These are phyloP conservation scores for Amanita jacksonii DNA, from an alignment of 768 basidiomycete species.

Conservation along the genomic window DNA sequence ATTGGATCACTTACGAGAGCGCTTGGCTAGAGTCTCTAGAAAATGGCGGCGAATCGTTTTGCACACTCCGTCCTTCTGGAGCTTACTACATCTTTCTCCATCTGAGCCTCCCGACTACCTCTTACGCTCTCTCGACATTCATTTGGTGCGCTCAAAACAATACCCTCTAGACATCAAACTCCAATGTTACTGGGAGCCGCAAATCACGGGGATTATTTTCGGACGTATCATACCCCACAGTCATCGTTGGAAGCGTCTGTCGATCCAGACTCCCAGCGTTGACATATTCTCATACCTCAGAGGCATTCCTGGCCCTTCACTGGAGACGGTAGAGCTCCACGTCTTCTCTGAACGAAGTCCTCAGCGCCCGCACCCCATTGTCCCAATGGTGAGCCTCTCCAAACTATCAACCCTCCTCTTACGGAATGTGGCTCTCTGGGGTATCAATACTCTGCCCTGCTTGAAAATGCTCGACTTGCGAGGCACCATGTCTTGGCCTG, in stretches of 20 bases:
- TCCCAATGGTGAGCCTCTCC: conserved; percentile 16
- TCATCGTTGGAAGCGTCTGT: conserved; percentile 19
- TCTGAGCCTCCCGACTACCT: conserved; percentile 15
- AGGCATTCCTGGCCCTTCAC: conserved; percentile 13
- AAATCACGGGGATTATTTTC: conserved; percentile 16
- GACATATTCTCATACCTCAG: conserved; percentile 18
- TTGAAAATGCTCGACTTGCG: conserved; percentile 21
- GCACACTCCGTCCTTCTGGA: conserved; percentile 24
- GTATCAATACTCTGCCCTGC: conserved; percentile 13
- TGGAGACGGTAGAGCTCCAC: conserved; percentile 17
- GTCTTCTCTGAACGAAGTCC: conserved; percentile 16
- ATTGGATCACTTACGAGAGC: conserved; percentile 11
- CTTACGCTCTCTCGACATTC: conserved; percentile 13
- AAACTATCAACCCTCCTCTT: conserved; percentile 17
- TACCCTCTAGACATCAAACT: conserved; percentile 21
- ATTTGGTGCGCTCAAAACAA: conserved; percentile 19
- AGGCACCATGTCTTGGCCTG: conserved; percentile 22
- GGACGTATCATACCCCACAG: conserved; percentile 18
- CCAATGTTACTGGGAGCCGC: conserved; percentile 20
- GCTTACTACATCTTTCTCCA: conserved; percentile 19
- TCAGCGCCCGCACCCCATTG: conserved; percentile 11
- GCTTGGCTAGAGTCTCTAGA: conserved; percentile 14
- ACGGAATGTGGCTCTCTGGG: conserved; percentile 20
- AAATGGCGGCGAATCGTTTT: conserved; percentile 17
- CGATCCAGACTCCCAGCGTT: conserved; percentile 16